Base-by-base conservation (phyloP, 2,329 filamentous ascomycete genomes). In the Xylariaceae sp. region DNA sequence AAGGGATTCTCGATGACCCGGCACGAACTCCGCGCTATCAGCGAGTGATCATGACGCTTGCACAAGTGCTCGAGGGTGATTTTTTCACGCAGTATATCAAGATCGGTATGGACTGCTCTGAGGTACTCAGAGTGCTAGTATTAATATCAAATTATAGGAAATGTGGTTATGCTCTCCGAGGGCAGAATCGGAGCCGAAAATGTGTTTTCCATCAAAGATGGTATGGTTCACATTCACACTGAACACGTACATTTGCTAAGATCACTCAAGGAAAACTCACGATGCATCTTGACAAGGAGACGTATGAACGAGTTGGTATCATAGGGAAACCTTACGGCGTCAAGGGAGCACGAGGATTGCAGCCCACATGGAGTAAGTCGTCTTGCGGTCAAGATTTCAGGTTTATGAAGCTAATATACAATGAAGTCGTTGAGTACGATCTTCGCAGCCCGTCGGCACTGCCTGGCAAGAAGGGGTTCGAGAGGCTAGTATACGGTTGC, bases 1-100 rank as follows among this genome's bases (percentile, higher is more conserved):
- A 79, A 37, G 80, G 81, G 63, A 69, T 92, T 13, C 71, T 80
- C 6, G 49, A 62, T 6, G 69, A 69, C 11, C 55, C 68, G 2
- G 66, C 66, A 10, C 67, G 66, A 6, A 65, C 67, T 4, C 79
- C 81, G 1, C 65, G 67, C 10, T 95, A 90, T 77, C 82, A 83
- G 37, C 82, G 84, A 61, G 84, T 96, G 2, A 82, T 84, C 65
- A 86, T 96, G 82, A 83, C 84, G 2, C 79, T 96, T 8, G 81
- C 80, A 7, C 85, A 90, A 60, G 71, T 97, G 4, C 72, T 97
- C 0, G 80, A 88, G 39, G 83, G 84, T 1, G 82, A 86, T 0
- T 96, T 97, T 68, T 92, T 96, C 69, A 88, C 83, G n/a, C 79
- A 86, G 49, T 92, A 95, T 70, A 87, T 97, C 66, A 96, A 96